Conservation (phyloP, 2,329 filamentous ascomycete genomes). For the Fusarium floridanum region DNA sequence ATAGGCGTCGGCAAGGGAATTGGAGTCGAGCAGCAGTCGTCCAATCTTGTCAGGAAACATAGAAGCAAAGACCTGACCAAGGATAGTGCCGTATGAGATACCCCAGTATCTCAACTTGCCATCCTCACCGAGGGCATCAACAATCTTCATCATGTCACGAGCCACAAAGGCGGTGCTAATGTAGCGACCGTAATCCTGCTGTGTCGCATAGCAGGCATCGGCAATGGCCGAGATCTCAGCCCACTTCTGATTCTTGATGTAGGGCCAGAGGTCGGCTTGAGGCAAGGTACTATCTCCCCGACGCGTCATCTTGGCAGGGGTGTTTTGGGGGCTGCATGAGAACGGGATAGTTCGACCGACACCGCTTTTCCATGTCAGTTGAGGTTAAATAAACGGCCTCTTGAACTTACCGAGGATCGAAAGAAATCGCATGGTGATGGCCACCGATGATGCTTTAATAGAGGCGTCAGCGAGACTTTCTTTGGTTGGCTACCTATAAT, state of each 20-base stretch:
- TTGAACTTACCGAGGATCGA: constrained; percentile 37
- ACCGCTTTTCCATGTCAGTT: constrained; percentile 14
- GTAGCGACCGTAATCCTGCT: constrained; percentile 44
- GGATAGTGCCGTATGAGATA: constrained; percentile 40
- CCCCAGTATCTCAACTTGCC: constrained; percentile 53
- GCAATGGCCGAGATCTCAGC: constrained; percentile 2
- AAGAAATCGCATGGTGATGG: constrained; percentile 32
- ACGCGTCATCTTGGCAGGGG: constrained; percentile 5
- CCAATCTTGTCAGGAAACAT: constrained; percentile 44
- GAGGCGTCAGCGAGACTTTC: neutral
- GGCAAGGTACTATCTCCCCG: constrained; percentile 9
- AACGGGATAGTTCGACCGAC: constrained; percentile 37
- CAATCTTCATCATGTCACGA: constrained; percentile 56
- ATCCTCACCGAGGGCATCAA: constrained; percentile 54
- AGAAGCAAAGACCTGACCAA: constrained; percentile 36
- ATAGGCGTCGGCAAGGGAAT: constrained; percentile 32
- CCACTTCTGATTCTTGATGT: constrained; percentile 14
- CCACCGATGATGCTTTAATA: constrained; percentile 22
- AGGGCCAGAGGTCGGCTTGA: constrained; percentile 23
- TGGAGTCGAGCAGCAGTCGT: constrained; percentile 40
- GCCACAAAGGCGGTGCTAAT: constrained; percentile 53
- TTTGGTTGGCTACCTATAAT: accelerated
- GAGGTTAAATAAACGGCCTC: accelerated
- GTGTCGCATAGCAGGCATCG: constrained; percentile 42
- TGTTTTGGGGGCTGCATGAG: constrained; percentile 5